Percentiles rank a stretch among this genome's conserved stretches.
phyloP scores from a whole-genome alignment of 1,284 basidiomycete genomes.

The Apiotrichum porosum region DNA sequence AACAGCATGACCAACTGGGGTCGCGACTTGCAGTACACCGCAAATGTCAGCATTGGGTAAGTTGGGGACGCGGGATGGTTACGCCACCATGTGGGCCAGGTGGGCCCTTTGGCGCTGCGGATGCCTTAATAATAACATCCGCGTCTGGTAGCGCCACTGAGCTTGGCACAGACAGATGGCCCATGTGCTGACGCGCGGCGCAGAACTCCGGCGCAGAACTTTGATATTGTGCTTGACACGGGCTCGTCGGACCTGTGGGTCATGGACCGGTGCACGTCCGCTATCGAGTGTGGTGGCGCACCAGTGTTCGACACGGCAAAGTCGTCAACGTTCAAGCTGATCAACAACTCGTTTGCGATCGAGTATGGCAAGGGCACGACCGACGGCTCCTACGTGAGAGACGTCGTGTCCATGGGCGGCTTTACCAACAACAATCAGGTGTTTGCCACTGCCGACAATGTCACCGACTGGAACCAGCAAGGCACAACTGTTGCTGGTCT shows the following conservation, averaged over 20 bases:
- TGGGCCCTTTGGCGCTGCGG: too few relatives aligned
- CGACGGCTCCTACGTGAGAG: background rate
- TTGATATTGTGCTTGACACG: conserved; percentile 57
- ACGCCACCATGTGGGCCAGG: too few relatives aligned
- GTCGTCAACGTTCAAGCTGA: conserved; percentile 29
- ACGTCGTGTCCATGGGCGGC: background rate
- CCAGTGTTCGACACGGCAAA: conserved; percentile 12
- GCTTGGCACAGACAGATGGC: too few relatives aligned
- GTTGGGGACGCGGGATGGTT: too few relatives aligned
- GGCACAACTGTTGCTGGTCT: background rate
- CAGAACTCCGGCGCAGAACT: conserved; percentile 51
- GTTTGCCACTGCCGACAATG: background rate
- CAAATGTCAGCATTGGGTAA: conserved; percentile 14
- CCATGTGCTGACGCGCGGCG: conserved; percentile 9
- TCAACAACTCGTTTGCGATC: conserved; percentile 20
- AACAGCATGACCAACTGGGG: conserved; percentile 34
- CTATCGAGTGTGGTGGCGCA: conserved; percentile 15
- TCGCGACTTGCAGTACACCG: conserved; percentile 29
- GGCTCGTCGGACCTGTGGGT: conserved; percentile 57
- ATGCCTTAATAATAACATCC: too few relatives aligned
- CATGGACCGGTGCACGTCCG: conserved; percentile 21
- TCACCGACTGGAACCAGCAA: background rate
- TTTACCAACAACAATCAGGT: background rate
- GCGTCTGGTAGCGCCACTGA: too few relatives aligned
- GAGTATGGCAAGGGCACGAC: conserved; percentile 1